phyloP scores from a whole-genome alignment of 768 basidiomycete species.

The Termitomyces sp. region DNA sequence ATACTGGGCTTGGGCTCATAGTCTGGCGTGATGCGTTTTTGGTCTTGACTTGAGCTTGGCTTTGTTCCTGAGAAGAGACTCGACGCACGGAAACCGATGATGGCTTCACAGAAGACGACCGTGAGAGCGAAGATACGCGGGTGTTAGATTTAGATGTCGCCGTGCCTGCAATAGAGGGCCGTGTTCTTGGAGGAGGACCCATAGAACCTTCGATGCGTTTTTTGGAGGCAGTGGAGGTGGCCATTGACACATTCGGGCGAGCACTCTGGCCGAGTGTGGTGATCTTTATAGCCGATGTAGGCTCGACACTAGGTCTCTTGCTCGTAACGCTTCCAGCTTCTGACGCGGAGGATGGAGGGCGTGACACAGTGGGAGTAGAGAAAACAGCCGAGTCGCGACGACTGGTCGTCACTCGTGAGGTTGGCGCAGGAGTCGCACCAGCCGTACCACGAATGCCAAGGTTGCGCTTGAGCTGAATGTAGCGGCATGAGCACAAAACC shows the following conservation, averaged over 20 bases:
- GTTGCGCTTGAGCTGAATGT: slow-evolving; percentile 56
- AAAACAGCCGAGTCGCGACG: slow-evolving; percentile 58
- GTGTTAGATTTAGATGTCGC: slow-evolving; percentile 35
- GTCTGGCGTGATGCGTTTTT: slow-evolving; percentile 26
- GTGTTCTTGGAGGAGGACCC: slow-evolving; percentile 46
- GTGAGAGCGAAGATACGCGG: slow-evolving; percentile 29
- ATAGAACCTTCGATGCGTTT: slow-evolving; percentile 36
- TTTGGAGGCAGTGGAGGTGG: slow-evolving; percentile 20
- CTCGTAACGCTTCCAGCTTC: slow-evolving; percentile 36
- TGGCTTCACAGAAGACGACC: slow-evolving; percentile 29
- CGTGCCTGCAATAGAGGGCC: slow-evolving; percentile 27
- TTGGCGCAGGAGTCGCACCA: slow-evolving; percentile 49
- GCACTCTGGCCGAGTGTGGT: slow-evolving; percentile 46
- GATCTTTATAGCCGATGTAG: slow-evolving; percentile 24
- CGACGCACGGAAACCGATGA: slow-evolving; percentile 28
- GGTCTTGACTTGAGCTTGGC: slow-evolving; percentile 22
- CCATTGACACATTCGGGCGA: slow-evolving; percentile 34
- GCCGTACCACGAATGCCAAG: slow-evolving; percentile 51
- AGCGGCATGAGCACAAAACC: neutral
- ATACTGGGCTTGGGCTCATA: slow-evolving; percentile 29
- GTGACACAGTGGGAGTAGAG: slow-evolving; percentile 43
- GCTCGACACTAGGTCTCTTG: slow-evolving; percentile 33
- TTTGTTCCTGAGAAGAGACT: slow-evolving; percentile 28
- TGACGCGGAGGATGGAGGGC: slow-evolving; percentile 55
- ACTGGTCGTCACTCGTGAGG: slow-evolving; percentile 30